Percentiles rank a stretch among this genome's conserved stretches.
These are phyloP conservation scores for Pyricularia grisea DNA, from an alignment of 2,329 filamentous ascomycete species.

Conservation along the genomic window DNA sequence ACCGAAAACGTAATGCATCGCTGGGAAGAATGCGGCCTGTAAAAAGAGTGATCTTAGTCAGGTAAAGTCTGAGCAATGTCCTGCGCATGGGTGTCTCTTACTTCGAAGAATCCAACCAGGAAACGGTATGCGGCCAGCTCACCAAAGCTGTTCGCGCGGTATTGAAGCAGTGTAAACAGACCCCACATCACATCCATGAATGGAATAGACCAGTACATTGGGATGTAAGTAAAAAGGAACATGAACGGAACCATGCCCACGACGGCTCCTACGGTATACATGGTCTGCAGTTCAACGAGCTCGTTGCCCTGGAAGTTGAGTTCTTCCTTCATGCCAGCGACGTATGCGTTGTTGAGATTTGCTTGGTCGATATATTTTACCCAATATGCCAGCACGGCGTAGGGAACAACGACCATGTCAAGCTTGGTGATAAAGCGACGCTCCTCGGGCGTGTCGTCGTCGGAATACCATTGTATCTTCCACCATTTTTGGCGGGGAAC, in stretches of 20 bases:
- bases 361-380: slow-evolving; percentile 46
- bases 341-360: slow-evolving; percentile 38
- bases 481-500: slow-evolving; percentile 20
- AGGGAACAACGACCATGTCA: slow-evolving; percentile 45
- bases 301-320: slow-evolving; percentile 9
- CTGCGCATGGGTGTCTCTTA: neutral
- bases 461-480: slow-evolving; percentile 36
- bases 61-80: neutral
- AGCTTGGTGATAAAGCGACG: slow-evolving; percentile 43
- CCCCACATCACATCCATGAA: slow-evolving; percentile 44
- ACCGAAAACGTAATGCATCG: slow-evolving; percentile 14
- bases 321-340: slow-evolving; percentile 11
- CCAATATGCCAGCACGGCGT: slow-evolving; percentile 46
- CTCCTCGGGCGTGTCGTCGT: slow-evolving; percentile 38
- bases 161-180: slow-evolving; percentile 43
- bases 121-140: slow-evolving; percentile 45
- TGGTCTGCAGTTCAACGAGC: slow-evolving; percentile 40
- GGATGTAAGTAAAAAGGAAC: slow-evolving; percentile 23
- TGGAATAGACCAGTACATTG: slow-evolving; percentile 41
- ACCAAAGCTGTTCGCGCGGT: slow-evolving; percentile 31
- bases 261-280: slow-evolving; percentile 41
- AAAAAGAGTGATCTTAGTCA: neutral
- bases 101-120: slow-evolving; percentile 2
- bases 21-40: neutral
- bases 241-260: slow-evolving; percentile 41